Percentiles rank a stretch among this genome's conserved stretches.
phyloP scores from a whole-genome alignment of 768 basidiomycete species.

The Macrolepiota albuminosa region DNA sequence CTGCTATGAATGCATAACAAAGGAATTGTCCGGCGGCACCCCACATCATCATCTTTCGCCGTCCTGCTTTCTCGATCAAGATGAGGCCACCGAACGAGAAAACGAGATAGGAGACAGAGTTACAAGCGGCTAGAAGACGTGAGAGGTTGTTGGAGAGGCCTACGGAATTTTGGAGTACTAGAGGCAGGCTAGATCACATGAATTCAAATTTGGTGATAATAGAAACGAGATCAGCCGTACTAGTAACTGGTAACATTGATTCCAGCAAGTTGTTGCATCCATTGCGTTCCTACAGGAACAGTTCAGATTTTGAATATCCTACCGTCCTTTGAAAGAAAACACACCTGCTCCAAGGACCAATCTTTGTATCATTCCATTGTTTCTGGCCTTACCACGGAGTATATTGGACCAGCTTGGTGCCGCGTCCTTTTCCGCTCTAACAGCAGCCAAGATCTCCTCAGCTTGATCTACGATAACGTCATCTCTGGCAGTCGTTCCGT shows the following conservation, averaged over 20 bases:
- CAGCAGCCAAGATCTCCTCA: constrained; percentile 39
- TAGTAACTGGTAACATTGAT: constrained; percentile 53
- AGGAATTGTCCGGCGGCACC: constrained; percentile 46
- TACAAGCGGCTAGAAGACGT: constrained; percentile 46
- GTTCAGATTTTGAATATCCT: background rate
- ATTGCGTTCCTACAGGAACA: constrained; percentile 34
- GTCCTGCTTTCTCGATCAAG: constrained; percentile 43
- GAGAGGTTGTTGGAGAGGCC: constrained; percentile 45
- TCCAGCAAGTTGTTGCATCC: constrained; percentile 49
- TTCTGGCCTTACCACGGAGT: constrained; percentile 33
- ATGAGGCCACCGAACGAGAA: constrained; percentile 43
- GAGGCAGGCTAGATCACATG: constrained; percentile 22
- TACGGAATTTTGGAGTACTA: constrained; percentile 47
- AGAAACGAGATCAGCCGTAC: constrained; percentile 19
- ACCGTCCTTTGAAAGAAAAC: background rate
- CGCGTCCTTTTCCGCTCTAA: constrained; percentile 35
- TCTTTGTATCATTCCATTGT: constrained; percentile 42
- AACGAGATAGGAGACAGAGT: constrained; percentile 44
- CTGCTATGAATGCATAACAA: constrained; percentile 42
- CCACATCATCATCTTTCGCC: constrained; percentile 50
- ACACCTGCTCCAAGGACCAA: constrained; percentile 38
- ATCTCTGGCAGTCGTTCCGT: constrained; percentile 28
- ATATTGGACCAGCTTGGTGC: constrained; percentile 39
- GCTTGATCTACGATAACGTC: constrained; percentile 33
- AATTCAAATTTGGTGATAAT: background rate